These are phyloP conservation scores for Fonsecaea multimorphosa DNA, from an alignment of 2,329 filamentous ascomycete genomes.

Conservation along the genomic window DNA sequence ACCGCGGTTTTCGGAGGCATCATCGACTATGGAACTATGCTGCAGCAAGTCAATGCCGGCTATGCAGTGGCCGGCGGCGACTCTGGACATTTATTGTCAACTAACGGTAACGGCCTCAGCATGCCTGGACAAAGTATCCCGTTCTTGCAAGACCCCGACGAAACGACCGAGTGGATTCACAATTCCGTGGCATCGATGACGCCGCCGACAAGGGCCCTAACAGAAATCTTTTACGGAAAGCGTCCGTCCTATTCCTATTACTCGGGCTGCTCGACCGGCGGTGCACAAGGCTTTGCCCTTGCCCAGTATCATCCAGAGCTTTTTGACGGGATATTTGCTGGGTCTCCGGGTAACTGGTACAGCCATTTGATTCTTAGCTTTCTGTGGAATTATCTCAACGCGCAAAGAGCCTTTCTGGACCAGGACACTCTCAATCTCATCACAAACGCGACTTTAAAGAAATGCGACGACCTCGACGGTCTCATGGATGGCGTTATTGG, in stretches of 20 bases:
- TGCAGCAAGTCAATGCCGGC: background rate
- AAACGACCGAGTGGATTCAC: background rate
- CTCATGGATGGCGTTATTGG: constrained; percentile 39
- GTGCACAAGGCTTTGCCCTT: constrained; percentile 63
- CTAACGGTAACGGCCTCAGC: background rate
- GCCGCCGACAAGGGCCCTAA: background rate
- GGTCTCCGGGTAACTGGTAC: constrained; percentile 33
- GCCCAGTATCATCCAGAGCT: constrained; percentile 38
- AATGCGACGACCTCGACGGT: constrained; percentile 40
- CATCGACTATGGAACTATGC: background rate
- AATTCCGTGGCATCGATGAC: background rate
- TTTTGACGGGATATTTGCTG: constrained; percentile 40
- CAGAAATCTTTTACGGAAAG: constrained; percentile 22
- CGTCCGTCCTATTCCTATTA: constrained; percentile 52
- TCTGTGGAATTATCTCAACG: background rate
- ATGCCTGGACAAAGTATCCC: background rate
- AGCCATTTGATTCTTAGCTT: background rate
- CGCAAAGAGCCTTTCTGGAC: background rate
- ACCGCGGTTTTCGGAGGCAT: background rate
- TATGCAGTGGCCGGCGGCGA: background rate
- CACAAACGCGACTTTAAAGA: constrained; percentile 31
- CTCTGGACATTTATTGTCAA: background rate
- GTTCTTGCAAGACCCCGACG: background rate
- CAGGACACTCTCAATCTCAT: background rate
- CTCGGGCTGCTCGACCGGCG: constrained; percentile 64